phyloP scores from a whole-genome alignment of 345 rosid species.

The Eucalyptus shirleyi region DNA sequence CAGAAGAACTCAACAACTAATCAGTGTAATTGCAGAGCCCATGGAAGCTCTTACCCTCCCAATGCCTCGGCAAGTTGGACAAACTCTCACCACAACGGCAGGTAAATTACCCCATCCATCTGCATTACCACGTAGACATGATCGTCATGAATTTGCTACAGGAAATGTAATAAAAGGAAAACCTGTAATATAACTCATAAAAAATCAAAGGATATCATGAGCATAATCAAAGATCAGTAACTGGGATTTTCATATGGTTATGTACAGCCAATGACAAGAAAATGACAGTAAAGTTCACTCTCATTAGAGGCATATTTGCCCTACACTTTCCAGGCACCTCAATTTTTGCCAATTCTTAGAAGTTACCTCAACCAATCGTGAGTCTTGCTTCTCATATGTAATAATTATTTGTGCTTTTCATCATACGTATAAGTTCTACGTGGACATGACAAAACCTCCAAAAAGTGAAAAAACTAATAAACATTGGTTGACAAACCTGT shows the following conservation, averaged over 20 bases:
- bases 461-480: not conserved
- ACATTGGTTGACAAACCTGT: not conserved
- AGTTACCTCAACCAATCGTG: not conserved
- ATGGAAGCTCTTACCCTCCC: constrained; percentile 48
- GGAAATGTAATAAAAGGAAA: not conserved
- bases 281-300: not conserved
- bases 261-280: not conserved
- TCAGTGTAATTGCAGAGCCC: not conserved
- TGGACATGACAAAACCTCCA: not conserved
- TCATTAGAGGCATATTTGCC: not conserved
- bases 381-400: too few relatives aligned
- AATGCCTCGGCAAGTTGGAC: constrained; percentile 68
- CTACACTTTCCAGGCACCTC: not conserved
- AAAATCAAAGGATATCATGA: not conserved
- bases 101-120: constrained; percentile 68
- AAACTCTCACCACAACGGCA: constrained; percentile 37
- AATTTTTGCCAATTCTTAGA: not conserved
- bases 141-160: not conserved
- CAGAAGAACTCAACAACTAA: not conserved
- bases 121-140: constrained; percentile 4
- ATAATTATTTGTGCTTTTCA: too few relatives aligned
- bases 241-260: not conserved
- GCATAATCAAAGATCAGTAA: not conserved
- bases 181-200: not conserved
- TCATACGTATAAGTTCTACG: not conserved